phyloP scores from a whole-genome alignment of 768 basidiomycete species.

The Pseudohyphozyma bogoriensis region DNA sequence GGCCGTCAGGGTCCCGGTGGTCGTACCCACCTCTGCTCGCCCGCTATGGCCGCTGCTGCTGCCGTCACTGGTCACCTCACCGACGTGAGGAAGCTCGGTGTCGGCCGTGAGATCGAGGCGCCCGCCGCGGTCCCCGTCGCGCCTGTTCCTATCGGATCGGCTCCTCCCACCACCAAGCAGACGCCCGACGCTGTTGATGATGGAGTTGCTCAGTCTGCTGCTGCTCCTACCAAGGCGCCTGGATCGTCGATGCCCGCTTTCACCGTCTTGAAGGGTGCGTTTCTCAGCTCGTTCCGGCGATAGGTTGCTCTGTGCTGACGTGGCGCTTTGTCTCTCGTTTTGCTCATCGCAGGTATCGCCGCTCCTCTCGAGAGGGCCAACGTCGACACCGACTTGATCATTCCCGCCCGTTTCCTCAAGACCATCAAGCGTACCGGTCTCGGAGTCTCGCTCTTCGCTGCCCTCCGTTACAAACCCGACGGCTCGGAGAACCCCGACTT shows the following conservation, averaged over 20 bases:
- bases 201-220: constrained; percentile 30
- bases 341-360: too few species aligned
- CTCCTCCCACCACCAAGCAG: constrained; percentile 27
- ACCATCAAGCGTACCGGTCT: constrained; percentile 71
- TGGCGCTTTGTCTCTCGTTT: too few species aligned
- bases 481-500: constrained; percentile 69
- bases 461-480: constrained; percentile 64
- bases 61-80: constrained; percentile 75
- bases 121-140: constrained; percentile 16
- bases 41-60: constrained; percentile 87
- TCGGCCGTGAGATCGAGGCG: constrained; percentile 49
- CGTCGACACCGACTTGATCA: constrained; percentile 88
- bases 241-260: constrained; percentile 32
- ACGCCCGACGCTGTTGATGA: constrained; percentile 6
- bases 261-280: constrained; percentile 25
- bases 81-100: constrained; percentile 71
- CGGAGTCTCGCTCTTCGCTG: constrained; percentile 68
- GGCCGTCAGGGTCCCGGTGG: constrained; percentile 79
- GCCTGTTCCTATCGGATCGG: constrained; percentile 36
- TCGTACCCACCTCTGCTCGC: constrained; percentile 76
- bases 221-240: constrained; percentile 28
- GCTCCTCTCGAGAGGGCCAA: constrained; percentile 35
- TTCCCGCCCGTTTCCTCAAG: constrained; percentile 77
- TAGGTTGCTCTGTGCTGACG: too few species aligned
- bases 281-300: too few species aligned